These are phyloP conservation scores for Hymenoscyphus scutula DNA, from an alignment of 2,329 filamentous ascomycete genomes.

Conservation along the genomic window DNA sequence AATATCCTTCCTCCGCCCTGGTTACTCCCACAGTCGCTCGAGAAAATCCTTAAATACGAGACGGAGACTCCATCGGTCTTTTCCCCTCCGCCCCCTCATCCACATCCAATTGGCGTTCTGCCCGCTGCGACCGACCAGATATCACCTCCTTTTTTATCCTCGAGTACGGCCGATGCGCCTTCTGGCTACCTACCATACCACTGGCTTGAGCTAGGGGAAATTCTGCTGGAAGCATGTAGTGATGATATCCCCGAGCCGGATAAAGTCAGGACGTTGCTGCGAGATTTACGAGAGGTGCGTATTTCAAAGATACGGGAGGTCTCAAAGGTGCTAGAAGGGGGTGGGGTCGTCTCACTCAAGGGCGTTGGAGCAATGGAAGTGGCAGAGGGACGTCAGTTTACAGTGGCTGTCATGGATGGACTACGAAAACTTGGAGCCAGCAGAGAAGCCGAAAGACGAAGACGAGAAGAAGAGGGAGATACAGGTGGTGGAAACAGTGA, in stretches of 20 bases:
- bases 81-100: conserved; percentile 71
- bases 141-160: conserved; percentile 75
- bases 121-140: conserved; percentile 36
- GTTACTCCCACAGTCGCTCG: conserved; percentile 75
- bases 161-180: conserved; percentile 68
- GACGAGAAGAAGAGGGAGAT: conserved; percentile 63
- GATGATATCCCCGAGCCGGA: conserved; percentile 78
- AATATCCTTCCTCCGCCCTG: conserved; percentile 91
- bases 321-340: conserved; percentile 69
- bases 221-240: conserved; percentile 78
- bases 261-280: conserved; percentile 69
- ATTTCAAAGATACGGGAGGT: conserved; percentile 84
- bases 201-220: conserved; percentile 88
- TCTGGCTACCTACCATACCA: conserved; percentile 81
- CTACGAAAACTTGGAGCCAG: conserved; percentile 80
- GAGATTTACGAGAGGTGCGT: conserved; percentile 82
- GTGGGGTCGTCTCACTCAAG: conserved; percentile 64
- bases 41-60: conserved; percentile 76
- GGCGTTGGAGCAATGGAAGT: conserved; percentile 94
- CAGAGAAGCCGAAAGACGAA: conserved; percentile 71
- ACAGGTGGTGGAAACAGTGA: conserved; percentile 59
- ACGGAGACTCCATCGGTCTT: conserved; percentile 71
- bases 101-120: conserved; percentile 44
- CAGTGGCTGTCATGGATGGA: conserved; percentile 83
- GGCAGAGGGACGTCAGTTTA: conserved; percentile 79